Evolutionary conservation across 352 stramenopile species (phyloP).

Genomic region (Blastocystis sp.): DNA sequence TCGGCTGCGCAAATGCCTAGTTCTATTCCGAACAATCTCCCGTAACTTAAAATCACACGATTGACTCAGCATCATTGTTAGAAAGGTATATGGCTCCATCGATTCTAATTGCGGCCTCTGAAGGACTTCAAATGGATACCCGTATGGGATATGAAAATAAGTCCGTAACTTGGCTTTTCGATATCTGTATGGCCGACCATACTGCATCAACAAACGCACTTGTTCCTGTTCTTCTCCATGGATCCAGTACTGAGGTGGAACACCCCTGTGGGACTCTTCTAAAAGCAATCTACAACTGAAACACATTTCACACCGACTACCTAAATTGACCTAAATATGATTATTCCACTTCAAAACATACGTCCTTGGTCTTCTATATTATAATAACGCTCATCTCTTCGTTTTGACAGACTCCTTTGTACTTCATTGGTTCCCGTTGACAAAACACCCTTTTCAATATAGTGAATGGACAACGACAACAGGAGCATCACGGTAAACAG

Average conservation of each 20-base stretch:
- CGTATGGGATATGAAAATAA: constrained; percentile 18
- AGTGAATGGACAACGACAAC: not conserved
- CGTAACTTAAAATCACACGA: constrained; percentile 29
- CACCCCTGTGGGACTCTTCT: not conserved
- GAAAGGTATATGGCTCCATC: not conserved
- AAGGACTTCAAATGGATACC: not conserved
- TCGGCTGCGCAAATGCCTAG: not conserved
- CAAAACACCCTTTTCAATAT: not conserved
- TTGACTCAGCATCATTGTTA: constrained; percentile 35
- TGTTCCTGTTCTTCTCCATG: not conserved
- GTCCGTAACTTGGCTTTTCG: not conserved
- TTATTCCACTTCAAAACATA: not conserved
- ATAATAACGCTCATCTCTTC: not conserved
- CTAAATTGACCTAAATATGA: not conserved
- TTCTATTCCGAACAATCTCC: constrained; percentile 24
- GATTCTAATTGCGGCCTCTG: not conserved
- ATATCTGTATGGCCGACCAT: constrained; percentile 28
- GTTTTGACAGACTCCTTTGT: not conserved
- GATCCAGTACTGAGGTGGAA: not conserved
- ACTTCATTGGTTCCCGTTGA: not conserved
- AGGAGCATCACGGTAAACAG: not conserved
- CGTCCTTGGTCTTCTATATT: not conserved
- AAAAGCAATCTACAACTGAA: not conserved
- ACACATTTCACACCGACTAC: not conserved
- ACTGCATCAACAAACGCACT: not conserved